Conservation (phyloP, 179 eudicot species). For the Gypsophila paniculata region DNA sequence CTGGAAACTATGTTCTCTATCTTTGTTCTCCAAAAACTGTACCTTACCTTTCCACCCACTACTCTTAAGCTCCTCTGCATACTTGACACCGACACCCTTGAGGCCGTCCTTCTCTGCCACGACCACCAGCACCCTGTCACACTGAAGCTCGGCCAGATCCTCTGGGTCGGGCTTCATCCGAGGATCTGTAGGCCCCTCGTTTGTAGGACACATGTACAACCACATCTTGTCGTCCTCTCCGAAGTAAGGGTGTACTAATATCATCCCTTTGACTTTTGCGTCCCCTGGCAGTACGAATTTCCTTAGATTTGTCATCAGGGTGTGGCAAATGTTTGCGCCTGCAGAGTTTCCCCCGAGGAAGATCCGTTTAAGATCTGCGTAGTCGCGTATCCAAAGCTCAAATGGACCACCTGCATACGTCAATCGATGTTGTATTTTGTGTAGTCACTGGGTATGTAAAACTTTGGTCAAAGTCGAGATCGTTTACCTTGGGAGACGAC, state of each 20-base stretch:
- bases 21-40: conserved; percentile 29
- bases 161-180: conserved; percentile 32
- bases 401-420: conserved; percentile 10
- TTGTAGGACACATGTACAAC: conserved; percentile 39
- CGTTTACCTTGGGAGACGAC: neutral
- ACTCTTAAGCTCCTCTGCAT: conserved; percentile 24
- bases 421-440: too few species aligned
- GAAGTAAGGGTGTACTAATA: conserved; percentile 37
- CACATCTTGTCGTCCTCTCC: conserved; percentile 38
- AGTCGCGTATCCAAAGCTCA: conserved; percentile 32
- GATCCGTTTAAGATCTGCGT: conserved; percentile 31
- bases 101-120: conserved; percentile 34
- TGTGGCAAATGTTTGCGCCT: conserved; percentile 40
- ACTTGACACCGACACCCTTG: conserved; percentile 21
- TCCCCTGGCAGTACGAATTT: conserved; percentile 11
- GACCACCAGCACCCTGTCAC: conserved; percentile 34
- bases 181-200: conserved; percentile 30
- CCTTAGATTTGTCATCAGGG: conserved; percentile 30
- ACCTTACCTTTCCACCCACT: conserved; percentile 35
- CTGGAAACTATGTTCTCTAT: conserved; percentile 26
- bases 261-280: conserved; percentile 25
- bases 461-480: conserved; percentile 29
- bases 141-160: conserved; percentile 29
- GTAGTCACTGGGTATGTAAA: conserved; percentile 23
- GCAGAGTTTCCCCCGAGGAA: conserved; percentile 41